Percentiles rank a stretch among this genome's conserved stretches.
These are phyloP conservation scores for Candida tropicalis DNA, from an alignment of 1,139 yeast species.

Conservation along the genomic window DNA sequence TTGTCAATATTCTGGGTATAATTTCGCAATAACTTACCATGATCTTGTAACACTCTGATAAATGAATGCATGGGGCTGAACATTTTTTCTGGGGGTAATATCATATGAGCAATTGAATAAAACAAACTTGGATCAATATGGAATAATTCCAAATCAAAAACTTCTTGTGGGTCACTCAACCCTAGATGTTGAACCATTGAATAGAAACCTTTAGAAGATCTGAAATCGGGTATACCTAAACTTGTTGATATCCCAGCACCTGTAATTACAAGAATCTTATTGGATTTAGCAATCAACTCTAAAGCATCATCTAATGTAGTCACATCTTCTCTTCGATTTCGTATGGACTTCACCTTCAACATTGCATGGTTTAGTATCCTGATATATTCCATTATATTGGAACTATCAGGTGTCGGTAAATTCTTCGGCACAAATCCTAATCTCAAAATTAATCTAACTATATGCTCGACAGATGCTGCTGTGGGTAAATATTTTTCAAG, in stretches of 20 bases:
- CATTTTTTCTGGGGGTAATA: slow-evolving; percentile 75
- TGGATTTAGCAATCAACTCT: slow-evolving; percentile 53
- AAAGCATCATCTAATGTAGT: slow-evolving; percentile 64
- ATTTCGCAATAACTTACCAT: slow-evolving; percentile 78
- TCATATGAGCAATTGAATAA: slow-evolving; percentile 85
- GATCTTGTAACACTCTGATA: slow-evolving; percentile 71
- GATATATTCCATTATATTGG: slow-evolving; percentile 50
- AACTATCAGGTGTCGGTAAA: slow-evolving; percentile 34
- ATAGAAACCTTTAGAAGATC: slow-evolving; percentile 89
- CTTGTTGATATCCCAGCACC: slow-evolving; percentile 98
- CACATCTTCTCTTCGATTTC: slow-evolving; percentile 55
- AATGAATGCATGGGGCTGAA: slow-evolving; percentile 88
- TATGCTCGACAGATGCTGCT: slow-evolving; percentile 56
- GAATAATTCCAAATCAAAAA: slow-evolving; percentile 77
- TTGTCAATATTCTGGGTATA: slow-evolving; percentile 97
- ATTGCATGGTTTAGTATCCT: slow-evolving; percentile 60
- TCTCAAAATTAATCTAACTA: slow-evolving; percentile 48
- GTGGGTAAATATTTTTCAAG: slow-evolving; percentile 62
- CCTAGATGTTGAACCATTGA: slow-evolving; percentile 71
- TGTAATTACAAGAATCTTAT: slow-evolving; percentile 75
- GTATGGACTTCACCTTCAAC: slow-evolving; percentile 55
- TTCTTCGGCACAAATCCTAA: slow-evolving; percentile 57
- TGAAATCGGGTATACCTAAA: slow-evolving; percentile 91
- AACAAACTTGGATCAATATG: slow-evolving; percentile 79
- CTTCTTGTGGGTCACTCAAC: slow-evolving; percentile 90